These are phyloP conservation scores for Saxophila tyrrhenica DNA, from an alignment of 495 filamentous ascomycete species.

Conservation along the genomic window DNA sequence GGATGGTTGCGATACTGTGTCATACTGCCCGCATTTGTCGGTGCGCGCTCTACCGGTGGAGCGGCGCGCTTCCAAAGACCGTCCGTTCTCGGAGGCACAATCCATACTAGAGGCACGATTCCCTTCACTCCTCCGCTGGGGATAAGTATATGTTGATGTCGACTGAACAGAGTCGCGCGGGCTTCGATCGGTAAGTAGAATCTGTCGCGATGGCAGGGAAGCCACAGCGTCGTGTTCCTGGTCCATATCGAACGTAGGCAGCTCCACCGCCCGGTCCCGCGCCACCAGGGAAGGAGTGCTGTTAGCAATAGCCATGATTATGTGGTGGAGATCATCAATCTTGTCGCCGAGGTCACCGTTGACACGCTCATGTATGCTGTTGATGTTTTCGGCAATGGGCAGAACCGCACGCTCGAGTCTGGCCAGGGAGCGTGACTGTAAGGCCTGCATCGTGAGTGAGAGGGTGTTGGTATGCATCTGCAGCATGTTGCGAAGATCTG, in stretches of 20 bases:
- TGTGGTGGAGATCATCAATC: conserved; percentile 27
- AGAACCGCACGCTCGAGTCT: conserved; percentile 25
- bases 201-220: not conserved
- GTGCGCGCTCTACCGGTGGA: not conserved
- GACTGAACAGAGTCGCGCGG: not conserved
- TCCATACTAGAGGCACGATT: not conserved
- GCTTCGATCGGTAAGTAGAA: not conserved
- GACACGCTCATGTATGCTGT: conserved; percentile 24
- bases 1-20: not conserved
- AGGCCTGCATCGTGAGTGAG: conserved; percentile 27
- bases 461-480: conserved; percentile 31
- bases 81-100: not conserved
- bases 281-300: conserved; percentile 11
- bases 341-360: conserved; percentile 23
- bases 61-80: not conserved
- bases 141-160: not conserved
- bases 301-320: conserved; percentile 25
- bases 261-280: conserved; percentile 4
- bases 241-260: too few relatives aligned
- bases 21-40: not conserved
- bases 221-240: not conserved
- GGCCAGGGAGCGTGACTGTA: conserved; percentile 28
- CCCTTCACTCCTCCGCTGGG: not conserved
- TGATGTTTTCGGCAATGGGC: conserved; percentile 28
- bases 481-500: conserved; percentile 26